Evolutionary conservation across 306 rosid species (phyloP).

Genomic region (Ormosia semicastrata): DNA sequence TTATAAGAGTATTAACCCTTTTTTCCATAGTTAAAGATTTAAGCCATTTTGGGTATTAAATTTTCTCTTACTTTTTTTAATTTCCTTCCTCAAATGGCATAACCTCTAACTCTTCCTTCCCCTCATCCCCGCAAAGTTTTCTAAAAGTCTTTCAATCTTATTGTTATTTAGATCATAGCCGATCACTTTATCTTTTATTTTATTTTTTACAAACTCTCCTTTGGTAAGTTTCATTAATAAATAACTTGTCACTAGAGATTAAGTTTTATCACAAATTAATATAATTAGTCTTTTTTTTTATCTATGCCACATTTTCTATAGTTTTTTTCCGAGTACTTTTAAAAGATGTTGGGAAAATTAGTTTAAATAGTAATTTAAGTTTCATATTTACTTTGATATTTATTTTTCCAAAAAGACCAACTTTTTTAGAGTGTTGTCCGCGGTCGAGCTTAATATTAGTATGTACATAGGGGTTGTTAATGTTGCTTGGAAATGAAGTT

Average conservation of each 20-base stretch:
- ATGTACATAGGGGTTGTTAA: not conserved
- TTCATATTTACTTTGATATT: not conserved
- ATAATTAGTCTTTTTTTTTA: not conserved
- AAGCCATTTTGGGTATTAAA: not conserved
- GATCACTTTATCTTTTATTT: not conserved
- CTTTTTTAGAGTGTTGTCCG: not conserved
- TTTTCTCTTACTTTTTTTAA: not conserved
- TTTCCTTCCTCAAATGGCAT: not conserved
- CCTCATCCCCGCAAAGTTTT: not conserved
- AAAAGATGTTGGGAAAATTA: not conserved
- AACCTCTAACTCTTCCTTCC: not conserved
- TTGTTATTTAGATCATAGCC: not conserved
- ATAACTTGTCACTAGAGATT: not conserved
- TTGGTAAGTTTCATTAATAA: not conserved
- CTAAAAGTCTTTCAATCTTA: not conserved
- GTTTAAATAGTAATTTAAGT: not conserved
- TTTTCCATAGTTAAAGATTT: not conserved
- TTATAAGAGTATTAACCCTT: not conserved
- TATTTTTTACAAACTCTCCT: not conserved
- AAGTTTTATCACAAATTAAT: too few relatives aligned
- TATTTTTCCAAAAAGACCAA: not conserved
- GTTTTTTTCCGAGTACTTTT: not conserved
- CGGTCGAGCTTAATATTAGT: not conserved
- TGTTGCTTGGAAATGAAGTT: constrained; percentile 2
- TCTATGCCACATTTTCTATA: not conserved